A percentile compares a stretch with the other conserved stretches of the same genome.
These are phyloP conservation scores for Punctularia strigosozonata DNA, from an alignment of 768 basidiomycete genomes.

Conservation along the genomic window DNA sequence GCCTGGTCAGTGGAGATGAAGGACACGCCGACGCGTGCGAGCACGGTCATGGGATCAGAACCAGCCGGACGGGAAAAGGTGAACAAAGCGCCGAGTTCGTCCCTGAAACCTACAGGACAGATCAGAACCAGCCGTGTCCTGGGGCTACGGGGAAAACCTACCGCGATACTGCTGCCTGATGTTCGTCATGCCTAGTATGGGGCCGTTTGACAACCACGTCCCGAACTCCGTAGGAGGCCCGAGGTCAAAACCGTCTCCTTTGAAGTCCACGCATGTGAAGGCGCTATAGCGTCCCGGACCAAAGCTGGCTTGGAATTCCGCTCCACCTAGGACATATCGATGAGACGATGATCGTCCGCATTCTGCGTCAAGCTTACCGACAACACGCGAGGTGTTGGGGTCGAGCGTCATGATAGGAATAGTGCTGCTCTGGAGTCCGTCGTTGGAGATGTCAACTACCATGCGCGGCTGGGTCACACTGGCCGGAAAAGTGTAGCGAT, in stretches of 20 bases:
- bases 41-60: constrained; percentile 27
- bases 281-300: constrained; percentile 47
- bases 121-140: not conserved
- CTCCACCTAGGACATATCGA: constrained; percentile 16
- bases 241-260: constrained; percentile 29
- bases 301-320: constrained; percentile 41
- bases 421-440: constrained; percentile 41
- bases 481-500: constrained; percentile 28
- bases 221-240: constrained; percentile 40
- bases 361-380: constrained; percentile 17
- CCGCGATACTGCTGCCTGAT: constrained; percentile 38
- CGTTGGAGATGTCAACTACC: constrained; percentile 50
- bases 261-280: constrained; percentile 51
- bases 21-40: constrained; percentile 54
- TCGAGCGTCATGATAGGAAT: constrained; percentile 37
- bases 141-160: constrained; percentile 15
- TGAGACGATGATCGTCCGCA: not conserved
- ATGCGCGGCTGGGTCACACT: constrained; percentile 30
- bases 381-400: constrained; percentile 35
- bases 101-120: constrained; percentile 25
- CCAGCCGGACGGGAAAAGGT: constrained; percentile 23
- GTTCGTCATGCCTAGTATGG: constrained; percentile 32
- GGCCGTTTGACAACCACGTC: constrained; percentile 37
- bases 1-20: constrained; percentile 51
- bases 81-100: constrained; percentile 41